Base-by-base conservation (phyloP, 768 basidiomycete genomes). In the Tephrocybe rancida region DNA sequence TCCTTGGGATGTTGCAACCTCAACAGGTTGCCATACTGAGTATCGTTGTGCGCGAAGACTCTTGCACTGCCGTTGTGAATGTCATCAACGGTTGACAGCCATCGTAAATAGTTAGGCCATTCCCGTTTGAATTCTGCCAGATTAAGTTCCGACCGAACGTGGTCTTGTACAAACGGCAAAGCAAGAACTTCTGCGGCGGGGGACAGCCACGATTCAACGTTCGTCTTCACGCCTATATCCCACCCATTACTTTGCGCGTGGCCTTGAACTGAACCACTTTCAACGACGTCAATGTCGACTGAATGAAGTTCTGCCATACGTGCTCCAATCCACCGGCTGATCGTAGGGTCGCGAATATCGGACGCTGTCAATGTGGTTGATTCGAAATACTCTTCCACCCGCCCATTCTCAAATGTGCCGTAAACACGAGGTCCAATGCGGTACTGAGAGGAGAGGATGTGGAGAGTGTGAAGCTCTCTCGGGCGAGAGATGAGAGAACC, bases 231-330 rank as follows among this genome's bases (percentile, higher is more conserved):
- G 16, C 79, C 83, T 44, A 87, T 76, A 50, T 84, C 78, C 75
- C 82, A 79, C 16, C 73, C 78, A 47, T 72, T 74, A 47, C 75
- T 73, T 66, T 78, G 30, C 35, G 11, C 70, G 29, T 63, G 65
- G 29, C 65, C 70, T 38, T 66, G 64, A 18, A 69, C 63, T 43
- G 73, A 67, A 34, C 74, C 70, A 32, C 73, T 75, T 63, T 83
- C 82, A 42, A 98, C 78, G 38, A 77, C 75, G 13, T 80, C 78
- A 47, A 97, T 78, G 63, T 96, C 93, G 43, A 98, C 96, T 22
- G 86, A 85, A 70, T 99, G 97, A 27, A 99, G 80, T 69, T 98
- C 95, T 19, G 93, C 86, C 96, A 98, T 98, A 29, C 96, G 81
- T 19, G 87, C 83, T n/a, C 86, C 95, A 60, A 98, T 93, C 83